Base-by-base conservation (phyloP, 257 asterid species). In the Petunia secreta region DNA sequence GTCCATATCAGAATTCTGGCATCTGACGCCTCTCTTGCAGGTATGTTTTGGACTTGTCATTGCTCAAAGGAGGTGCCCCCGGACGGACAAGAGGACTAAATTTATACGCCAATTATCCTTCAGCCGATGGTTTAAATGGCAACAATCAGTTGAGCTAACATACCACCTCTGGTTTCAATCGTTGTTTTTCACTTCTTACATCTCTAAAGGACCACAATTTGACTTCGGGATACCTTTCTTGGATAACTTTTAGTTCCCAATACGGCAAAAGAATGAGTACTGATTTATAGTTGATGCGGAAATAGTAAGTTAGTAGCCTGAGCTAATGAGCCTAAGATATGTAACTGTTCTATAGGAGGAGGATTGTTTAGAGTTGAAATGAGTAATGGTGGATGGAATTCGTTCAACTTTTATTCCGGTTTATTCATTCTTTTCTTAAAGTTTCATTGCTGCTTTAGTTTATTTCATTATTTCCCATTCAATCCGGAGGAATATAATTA, bases 21-120 rank as follows among this genome's bases (percentile, higher is more conserved):
- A 81, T 63, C 5, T 43, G 40, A 46, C 37, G 8, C 11, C 37
- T 59, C 76, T 76, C 60, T 4, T 87, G 84, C 85, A 94, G 98
- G 91, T 76, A 86, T 84, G 83, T 85, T 85, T 85, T 94, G 66
- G 94, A 94, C 77, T 79, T 93, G 10, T 85, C 93, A 74, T 83
- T 92, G 25, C 83, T 90, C 43, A 88, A 88, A 80, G 98, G 97
- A 48, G 98, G 98, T 82, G 94, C 96, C 1, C 98, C 97, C 1
- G 97, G 92, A 63, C 89, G 98, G 77, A 94, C 98, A 10, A 89
- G 98, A 87, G 96, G 97, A 15, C 89, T 94, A 43, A 77, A 73
- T 4, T 16, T 94, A 50, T 57, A 59, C 50, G 77, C 85, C 7
- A 50, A 60, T n/a, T 77, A 84, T 48, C 82, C 87, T 25, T 83